Base-by-base conservation (phyloP, 2,329 filamentous ascomycete species). In the Zymoseptoria ardabiliae region DNA sequence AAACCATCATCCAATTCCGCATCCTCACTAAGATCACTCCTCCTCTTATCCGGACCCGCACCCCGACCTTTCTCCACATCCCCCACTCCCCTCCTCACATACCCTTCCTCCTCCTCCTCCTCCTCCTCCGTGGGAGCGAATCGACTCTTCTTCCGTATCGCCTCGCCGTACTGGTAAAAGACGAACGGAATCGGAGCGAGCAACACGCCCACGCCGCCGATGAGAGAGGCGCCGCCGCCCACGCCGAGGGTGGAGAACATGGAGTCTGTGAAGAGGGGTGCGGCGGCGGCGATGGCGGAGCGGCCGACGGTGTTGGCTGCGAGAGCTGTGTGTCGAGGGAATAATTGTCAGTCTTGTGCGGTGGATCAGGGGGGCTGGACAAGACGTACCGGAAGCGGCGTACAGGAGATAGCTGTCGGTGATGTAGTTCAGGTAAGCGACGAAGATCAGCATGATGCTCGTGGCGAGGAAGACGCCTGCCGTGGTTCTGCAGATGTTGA, bases 381-480 rank as follows among this genome's bases (percentile, higher is more conserved):
- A n/a, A n/a, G n/a, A n/a, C n/a, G 20, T 52, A 23, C 22, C 21
- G 8, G 58, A 56, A 8, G 58, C 58, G 28, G 53, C 58, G 53
- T 56, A 59, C 28, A 53, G 54, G 7, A 63, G 72, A 59, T 83
- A 83, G 1, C 75, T 72, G 66, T 83, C 81, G 51, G 81, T 78
- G 9, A 84, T 73, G 58, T 83, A 83, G 64, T 80, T 83, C 41
- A 82, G 71, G 63, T 79, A 81, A 45, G 77, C 72, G 54, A 84
- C 78, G 65, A 85, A 83, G 35, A 79, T 74, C 35, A 79, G 69
- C 11, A 78, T 57, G 54, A 80, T 76, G 2, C 71, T 71, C 3
- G 71, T 69, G 0, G 74, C 61, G 1, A 80, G 69, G 58, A 78
- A 76, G 17, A 73, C 73, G 1, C 78, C 77, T 1, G 76, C 77